Evolutionary conservation across 805 yeast genomes (phyloP), one percentile per base, ranked within the genome.

Genomic region (Priceomyces haplophilus): DNA sequence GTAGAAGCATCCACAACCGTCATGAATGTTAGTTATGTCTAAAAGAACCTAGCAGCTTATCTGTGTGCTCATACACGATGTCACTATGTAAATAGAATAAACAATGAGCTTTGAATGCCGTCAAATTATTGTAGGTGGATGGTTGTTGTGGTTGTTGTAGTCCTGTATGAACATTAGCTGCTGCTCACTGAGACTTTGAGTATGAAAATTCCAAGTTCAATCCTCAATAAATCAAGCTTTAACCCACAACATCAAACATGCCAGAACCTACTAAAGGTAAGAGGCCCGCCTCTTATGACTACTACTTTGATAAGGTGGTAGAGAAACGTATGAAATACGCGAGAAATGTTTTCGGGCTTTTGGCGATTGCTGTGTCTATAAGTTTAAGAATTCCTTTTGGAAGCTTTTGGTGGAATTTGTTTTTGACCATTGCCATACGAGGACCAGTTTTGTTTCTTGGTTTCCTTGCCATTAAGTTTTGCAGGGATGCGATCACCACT

Each of bases 321-420:
- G 42, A 50, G 36, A 65, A 68, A 45, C 50, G 76, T 33, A 56
- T 69, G 55, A 59, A 58, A 38, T 71, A 56, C 44, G 60, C 65
- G 39, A 58, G 61, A 46, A 62, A 67, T 35, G 54, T 70, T 37
- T 47, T 54, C 30, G 47, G 56, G 12, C 31, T 70, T 3, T 29
- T 62, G 19, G 58, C 73, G 3, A 25, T 65, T 8, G 31, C 50
- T 2, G 27, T 52, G 6, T 56, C 70, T 8, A 38, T 64, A 12
- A 37, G 54, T 3, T 44, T 68, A 19, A 42, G 48, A 6, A 27
- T 65, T 3, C 71, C 69, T 4, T 61, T 53, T 37, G 60, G 61
- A 3, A 38, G 47, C 2, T 54, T 67, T 42, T 61, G 65, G 66
- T 58, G 65, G 61, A 60, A 58, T 46, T 17, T 65, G 11, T 40